Percentiles rank a stretch among this genome's conserved stretches.
Conservation (phyloP, 208 protist species). For the Acanthamoeba quina region DNA sequence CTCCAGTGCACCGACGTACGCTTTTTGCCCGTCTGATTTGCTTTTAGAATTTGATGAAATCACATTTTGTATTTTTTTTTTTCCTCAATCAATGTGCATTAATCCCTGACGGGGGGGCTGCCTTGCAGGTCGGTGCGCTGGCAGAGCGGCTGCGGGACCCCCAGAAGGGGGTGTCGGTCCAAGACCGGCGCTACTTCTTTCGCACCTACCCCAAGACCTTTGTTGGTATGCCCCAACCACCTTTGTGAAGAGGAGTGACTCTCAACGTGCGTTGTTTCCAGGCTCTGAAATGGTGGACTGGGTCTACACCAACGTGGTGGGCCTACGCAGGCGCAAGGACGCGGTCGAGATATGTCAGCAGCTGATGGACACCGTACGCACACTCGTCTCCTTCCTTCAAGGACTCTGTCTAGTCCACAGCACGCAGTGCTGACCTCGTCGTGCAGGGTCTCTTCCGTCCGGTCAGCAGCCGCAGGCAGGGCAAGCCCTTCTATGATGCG, state of each 20-base stretch:
- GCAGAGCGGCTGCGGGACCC: constrained; percentile 38
- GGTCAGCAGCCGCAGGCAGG: neutral
- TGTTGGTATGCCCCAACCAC: neutral
- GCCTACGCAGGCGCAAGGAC: neutral
- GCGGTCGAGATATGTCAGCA: constrained; percentile 30
- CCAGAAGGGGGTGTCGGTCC: constrained; percentile 22
- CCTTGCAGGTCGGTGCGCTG: constrained; percentile 6
- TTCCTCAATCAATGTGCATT: too few species aligned
- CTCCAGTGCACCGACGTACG: constrained; percentile 48
- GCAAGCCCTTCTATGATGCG: constrained; percentile 31
- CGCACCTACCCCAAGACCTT: constrained; percentile 62
- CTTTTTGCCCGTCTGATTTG: neutral
- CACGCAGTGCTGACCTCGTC: neutral
- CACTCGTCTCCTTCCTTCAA: neutral
- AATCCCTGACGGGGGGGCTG: too few species aligned
- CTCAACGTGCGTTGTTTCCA: neutral
- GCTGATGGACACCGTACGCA: constrained; percentile 14
- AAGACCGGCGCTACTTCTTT: constrained; percentile 1
- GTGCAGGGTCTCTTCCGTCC: neutral
- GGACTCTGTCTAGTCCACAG: neutral
- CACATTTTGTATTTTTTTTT: too few species aligned
- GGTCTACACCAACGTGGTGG: constrained; percentile 27
- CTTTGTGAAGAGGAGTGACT: neutral
- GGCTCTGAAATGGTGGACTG: constrained; percentile 25
- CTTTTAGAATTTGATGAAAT: neutral